phyloP scores from a whole-genome alignment of 2,329 filamentous ascomycete species.

The Emergomyces africanus region DNA sequence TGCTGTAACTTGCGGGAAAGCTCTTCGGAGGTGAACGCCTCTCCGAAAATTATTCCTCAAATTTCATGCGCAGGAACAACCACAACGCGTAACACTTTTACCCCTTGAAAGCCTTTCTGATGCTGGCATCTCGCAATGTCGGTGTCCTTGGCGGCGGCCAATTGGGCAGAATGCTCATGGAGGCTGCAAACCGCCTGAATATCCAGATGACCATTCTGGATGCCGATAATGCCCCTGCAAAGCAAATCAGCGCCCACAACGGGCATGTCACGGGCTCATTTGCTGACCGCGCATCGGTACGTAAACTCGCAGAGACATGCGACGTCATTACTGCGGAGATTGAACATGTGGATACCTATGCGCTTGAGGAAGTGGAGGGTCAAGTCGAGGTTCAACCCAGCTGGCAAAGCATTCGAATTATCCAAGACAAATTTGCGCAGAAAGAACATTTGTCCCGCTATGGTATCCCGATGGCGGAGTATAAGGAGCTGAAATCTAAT shows the following conservation, averaged over 20 bases:
- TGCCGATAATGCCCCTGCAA: conserved; percentile 61
- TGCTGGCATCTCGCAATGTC: conserved; percentile 16
- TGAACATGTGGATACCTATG: conserved; percentile 84
- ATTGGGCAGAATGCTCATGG: conserved; percentile 85
- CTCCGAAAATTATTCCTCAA: background rate
- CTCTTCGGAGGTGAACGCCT: background rate
- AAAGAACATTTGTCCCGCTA: conserved; percentile 63
- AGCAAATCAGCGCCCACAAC: conserved; percentile 66
- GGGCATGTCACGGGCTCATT: conserved; percentile 77
- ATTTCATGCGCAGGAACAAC: background rate
- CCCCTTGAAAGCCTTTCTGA: background rate
- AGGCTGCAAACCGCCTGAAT: conserved; percentile 69
- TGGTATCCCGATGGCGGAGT: conserved; percentile 60
- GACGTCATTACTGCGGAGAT: conserved; percentile 89
- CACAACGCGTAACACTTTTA: background rate
- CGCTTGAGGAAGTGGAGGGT: conserved; percentile 66
- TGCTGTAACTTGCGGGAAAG: background rate
- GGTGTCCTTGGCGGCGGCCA: conserved; percentile 53
- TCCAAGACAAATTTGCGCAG: conserved; percentile 89
- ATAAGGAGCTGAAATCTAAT: conserved; percentile 50
- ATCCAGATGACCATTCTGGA: conserved; percentile 72
- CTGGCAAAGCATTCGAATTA: conserved; percentile 73
- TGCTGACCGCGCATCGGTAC: conserved; percentile 67
- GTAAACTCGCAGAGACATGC: conserved; percentile 59
- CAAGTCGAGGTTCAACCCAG: conserved; percentile 61